Percentiles rank a stretch among this genome's conserved stretches.
Evolutionary conservation across 495 filamentous ascomycete species (phyloP).

Genomic region (Neurospora sp.): DNA sequence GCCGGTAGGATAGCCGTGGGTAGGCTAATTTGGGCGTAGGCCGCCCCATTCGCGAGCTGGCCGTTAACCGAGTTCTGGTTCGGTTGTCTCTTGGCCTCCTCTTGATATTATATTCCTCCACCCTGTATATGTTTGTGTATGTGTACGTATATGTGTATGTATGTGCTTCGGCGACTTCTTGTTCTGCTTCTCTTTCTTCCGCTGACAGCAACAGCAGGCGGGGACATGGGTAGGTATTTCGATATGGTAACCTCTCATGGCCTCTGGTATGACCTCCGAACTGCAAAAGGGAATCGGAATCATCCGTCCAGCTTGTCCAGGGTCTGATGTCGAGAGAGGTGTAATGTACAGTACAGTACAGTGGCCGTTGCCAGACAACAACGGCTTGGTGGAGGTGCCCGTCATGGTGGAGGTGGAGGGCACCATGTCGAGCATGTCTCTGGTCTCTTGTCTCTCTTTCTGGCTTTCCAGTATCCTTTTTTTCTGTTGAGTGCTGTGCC

Average conservation of each 20-base stretch:
- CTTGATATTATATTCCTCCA: neutral
- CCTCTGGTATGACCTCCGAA: neutral
- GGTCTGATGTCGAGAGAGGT: neutral
- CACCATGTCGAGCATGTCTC: neutral
- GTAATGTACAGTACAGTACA: neutral
- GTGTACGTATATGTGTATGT: neutral
- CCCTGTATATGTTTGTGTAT: neutral
- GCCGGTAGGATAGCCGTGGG: neutral
- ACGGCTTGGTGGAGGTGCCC: neutral
- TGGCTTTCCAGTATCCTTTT: neutral
- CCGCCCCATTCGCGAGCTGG: neutral
- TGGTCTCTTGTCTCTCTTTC: neutral
- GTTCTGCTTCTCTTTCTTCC: neutral
- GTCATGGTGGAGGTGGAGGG: neutral
- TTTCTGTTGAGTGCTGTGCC: neutral
- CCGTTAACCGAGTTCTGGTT: neutral
- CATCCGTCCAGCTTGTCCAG: neutral
- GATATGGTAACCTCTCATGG: neutral
- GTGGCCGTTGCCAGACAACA: neutral
- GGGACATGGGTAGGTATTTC: neutral
- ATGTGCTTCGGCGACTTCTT: neutral
- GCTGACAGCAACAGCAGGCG: neutral
- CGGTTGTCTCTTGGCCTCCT: neutral
- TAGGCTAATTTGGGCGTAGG: neutral
- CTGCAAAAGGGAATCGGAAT: neutral